Evolutionary conservation across 305 asterid genomes (phyloP), one percentile per base, ranked within the genome.

Genomic region (Solanum hybrid): DNA sequence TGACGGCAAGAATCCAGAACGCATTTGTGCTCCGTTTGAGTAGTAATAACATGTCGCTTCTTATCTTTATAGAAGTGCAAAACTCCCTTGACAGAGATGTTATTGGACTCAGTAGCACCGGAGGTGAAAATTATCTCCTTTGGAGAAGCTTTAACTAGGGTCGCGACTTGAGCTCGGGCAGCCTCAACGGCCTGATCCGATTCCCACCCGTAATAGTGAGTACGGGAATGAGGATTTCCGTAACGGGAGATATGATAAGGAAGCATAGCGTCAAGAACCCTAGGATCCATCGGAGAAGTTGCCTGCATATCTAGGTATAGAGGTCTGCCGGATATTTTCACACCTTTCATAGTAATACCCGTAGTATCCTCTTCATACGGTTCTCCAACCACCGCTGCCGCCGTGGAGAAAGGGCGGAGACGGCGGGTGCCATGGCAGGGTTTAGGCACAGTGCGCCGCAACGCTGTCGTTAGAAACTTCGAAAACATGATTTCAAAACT

Each of bases 121-220:
- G 99, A 97, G 88, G 99, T 97, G 91, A 96, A 97, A 86, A 97
- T 95, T 56, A 97, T 95, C 90, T 97, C 99, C 89, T 97, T 97
- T 2, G 99, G 96, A 2, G 99, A 96, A 69, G 98, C 97, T 91
- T 92, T 93, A 64, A 97, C 94, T 77, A 97, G 95, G 89, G 92
- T 78, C 0, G 99, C 91, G 10, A 97, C 86, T 36, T 96, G 97
- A 38, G 92, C 87, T 1, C 98, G 92, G 45, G 98, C 96, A 3
- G 90, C 26, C 76, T 97, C 99, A 51, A 97, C 98, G 42, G 98
- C 99, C 34, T 88, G 91, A 84, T 97, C 99, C 4, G 99, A 97
- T 92, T 97, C 99, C 99, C 99, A 97, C 87, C 99, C 99, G 95
- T 97, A 97, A 69, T 96, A 96, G 87, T 97, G 99, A 86, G 99